Percentiles rank a stretch among this genome's conserved stretches.
phyloP scores from a whole-genome alignment of 495 filamentous ascomycete genomes.

The Aspergillus bridgeri region DNA sequence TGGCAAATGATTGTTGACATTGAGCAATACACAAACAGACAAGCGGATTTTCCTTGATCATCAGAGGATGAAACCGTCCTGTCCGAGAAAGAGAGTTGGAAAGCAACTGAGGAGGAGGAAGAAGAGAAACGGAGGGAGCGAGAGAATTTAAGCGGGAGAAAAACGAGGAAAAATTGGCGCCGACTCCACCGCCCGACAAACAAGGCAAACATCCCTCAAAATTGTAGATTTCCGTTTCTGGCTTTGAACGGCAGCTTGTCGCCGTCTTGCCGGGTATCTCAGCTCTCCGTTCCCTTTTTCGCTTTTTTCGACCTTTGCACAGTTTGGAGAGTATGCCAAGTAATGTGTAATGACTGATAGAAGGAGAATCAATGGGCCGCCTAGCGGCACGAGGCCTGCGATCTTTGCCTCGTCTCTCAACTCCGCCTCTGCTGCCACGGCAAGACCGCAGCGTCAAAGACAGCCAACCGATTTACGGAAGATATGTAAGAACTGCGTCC shows the following conservation, averaged over 20 bases:
- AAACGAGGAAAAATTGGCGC: constrained; percentile 24
- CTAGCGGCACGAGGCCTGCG: constrained; percentile 71
- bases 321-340: constrained; percentile 12
- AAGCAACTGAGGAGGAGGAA: constrained; percentile 8
- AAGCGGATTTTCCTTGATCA: constrained; percentile 12
- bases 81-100: background rate
- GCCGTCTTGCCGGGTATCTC: background rate
- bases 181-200: constrained; percentile 30
- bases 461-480: constrained; percentile 67
- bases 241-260: constrained; percentile 16
- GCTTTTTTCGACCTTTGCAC: too few relatives aligned
- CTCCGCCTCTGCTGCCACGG: constrained; percentile 33
- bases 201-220: constrained; percentile 40
- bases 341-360: constrained; percentile 68
- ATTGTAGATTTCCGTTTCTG: constrained; percentile 39
- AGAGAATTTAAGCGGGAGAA: constrained; percentile 27
- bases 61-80: constrained; percentile 12
- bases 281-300: constrained; percentile 2
- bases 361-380: constrained; percentile 85
- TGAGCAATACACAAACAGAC: constrained; percentile 4
- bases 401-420: constrained; percentile 54
- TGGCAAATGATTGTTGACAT: background rate
- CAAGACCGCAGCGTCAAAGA: constrained; percentile 50
- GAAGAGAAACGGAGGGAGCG: constrained; percentile 27
- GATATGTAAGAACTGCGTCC: constrained; percentile 62